Base-by-base conservation (phyloP, 768 basidiomycete genomes). In the Mycena rosella region DNA sequence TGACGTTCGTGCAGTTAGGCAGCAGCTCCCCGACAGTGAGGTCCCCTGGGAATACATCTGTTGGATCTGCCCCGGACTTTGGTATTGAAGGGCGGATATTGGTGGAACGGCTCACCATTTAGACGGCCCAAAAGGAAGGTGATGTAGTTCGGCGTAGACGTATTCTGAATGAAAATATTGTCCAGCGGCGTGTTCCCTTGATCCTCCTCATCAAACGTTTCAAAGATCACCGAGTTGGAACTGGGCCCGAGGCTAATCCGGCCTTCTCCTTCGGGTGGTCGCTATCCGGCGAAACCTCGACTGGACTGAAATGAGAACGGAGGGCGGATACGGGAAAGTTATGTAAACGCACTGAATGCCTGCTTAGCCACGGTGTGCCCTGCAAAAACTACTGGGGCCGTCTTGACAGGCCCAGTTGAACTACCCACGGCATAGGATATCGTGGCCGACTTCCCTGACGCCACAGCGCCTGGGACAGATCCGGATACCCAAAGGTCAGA, bases 201-300 rank as follows among this genome's bases (percentile, higher is more conserved):
- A 60, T 74, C 69, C 11, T 77, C 79, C 9, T 60, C 49, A 68
- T 82, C 83, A 45, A 93, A 74, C 59, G 87, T 87, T 67, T 88
- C 82, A 63, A 82, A 84, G 68, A 94, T 86, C 44, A 86, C 79
- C 56, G 91, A 92, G 49, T 89, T 91, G 27, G 85, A 78, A 79
- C 92, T 92, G 32, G 92, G 92, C n/a, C 93, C 93, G 20, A 94
- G 85, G 24, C 93, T 93, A 30, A 94, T 80, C 22, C 94, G 86
- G 44, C 93, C 93, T 63, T 89, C 85, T 70, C 88, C 91, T 88
- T 90, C 73, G 91, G 86, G 3, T 83, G 54, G 40, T 84, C 78
- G 73, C 91, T 88, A 71, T 92, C 78, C 17, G 84, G 77, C 6
- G 90, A 87, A 76, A 94, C 93, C 29, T 49, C 42, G 20, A n/a